phyloP scores from a whole-genome alignment of 441 rosid species.

The Bruguiera hainesii region DNA sequence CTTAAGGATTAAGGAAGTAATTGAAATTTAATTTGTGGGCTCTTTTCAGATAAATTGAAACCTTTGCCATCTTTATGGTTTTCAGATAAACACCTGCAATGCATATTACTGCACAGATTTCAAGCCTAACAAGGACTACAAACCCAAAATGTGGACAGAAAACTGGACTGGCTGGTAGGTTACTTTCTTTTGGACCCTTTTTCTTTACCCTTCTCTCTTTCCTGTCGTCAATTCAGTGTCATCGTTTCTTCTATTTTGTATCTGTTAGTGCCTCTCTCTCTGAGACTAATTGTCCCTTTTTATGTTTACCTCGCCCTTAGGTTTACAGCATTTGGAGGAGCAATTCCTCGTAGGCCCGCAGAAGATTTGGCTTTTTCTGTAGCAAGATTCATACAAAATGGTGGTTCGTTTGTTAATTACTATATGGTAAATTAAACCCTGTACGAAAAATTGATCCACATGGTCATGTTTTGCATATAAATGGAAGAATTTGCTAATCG shows the following conservation, averaged over 20 bases:
- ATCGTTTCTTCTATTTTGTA: neutral
- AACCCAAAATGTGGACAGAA: conserved; percentile 98
- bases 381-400: conserved; percentile 88
- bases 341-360: conserved; percentile 83
- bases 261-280: neutral
- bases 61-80: neutral
- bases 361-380: conserved; percentile 95
- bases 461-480: neutral
- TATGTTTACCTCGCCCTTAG: conserved; percentile 30
- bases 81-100: conserved; percentile 87
- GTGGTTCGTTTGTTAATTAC: conserved; percentile 88
- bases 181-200: conserved; percentile 2
- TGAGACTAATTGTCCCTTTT: neutral
- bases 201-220: conserved; percentile 2
- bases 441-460: neutral
- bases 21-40: neutral
- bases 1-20: neutral
- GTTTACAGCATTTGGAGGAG: conserved; percentile 90
- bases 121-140: conserved; percentile 80
- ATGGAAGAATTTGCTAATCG: neutral
- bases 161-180: conserved; percentile 98
- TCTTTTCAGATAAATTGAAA: neutral
- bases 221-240: conserved; percentile 3
- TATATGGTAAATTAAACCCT: conserved; percentile 52
- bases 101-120: conserved; percentile 91